Conservation (phyloP, 2,329 filamentous ascomycete genomes). For the Canariomyces notabilis region DNA sequence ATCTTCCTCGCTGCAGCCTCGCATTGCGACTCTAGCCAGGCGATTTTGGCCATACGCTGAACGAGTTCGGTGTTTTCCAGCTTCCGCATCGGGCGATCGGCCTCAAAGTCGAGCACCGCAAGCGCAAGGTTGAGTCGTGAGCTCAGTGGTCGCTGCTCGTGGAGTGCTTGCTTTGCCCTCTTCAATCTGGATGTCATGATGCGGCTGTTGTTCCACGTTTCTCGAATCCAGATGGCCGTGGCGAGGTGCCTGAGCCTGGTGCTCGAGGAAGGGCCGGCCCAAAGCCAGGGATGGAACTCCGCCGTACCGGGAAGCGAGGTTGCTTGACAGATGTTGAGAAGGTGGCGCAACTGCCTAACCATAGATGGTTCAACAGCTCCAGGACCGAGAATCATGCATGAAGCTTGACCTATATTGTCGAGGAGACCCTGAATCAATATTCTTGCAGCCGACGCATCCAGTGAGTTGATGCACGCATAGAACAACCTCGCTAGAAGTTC, state of each 20-base stretch:
- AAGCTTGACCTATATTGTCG: conserved; percentile 24
- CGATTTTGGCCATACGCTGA: conserved; percentile 11
- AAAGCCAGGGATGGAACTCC: background rate
- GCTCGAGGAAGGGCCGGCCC: background rate
- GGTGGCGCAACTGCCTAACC: conserved; percentile 14
- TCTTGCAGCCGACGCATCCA: conserved; percentile 35
- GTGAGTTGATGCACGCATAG: conserved; percentile 36
- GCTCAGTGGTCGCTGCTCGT: background rate
- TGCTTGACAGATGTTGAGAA: conserved; percentile 16
- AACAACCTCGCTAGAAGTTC: conserved; percentile 35
- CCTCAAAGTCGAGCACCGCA: background rate
- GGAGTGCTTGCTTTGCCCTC: background rate
- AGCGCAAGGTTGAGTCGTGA: conserved; percentile 9
- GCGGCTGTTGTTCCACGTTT: conserved; percentile 2
- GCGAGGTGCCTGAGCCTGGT: conserved; percentile 9
- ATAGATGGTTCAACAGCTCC: background rate
- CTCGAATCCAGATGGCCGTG: conserved; percentile 15
- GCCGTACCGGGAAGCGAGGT: background rate
- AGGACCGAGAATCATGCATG: conserved; percentile 14
- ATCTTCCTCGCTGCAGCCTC: background rate
- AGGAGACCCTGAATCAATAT: conserved; percentile 32
- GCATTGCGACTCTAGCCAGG: conserved; percentile 8
- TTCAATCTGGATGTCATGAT: conserved; percentile 2
- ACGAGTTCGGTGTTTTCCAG: conserved; percentile 2
- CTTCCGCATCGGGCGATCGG: background rate